Base-by-base conservation (phyloP, 2,329 filamentous ascomycete genomes). In the Trichoderma endophyticum region DNA sequence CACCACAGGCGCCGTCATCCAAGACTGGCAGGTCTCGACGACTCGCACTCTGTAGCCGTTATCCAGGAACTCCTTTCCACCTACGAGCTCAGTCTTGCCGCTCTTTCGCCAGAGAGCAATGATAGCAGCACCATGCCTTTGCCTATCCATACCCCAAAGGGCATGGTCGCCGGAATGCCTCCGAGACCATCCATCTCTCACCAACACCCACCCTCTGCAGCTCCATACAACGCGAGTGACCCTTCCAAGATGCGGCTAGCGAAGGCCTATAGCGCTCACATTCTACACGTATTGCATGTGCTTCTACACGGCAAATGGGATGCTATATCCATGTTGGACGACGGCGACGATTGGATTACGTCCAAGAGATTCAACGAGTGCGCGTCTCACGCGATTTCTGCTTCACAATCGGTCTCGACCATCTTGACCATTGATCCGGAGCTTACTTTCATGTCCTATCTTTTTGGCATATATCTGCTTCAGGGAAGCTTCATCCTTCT, bases 381-480 rank as follows among this genome's bases (percentile, higher is more conserved):
- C 71, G 84, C 84, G 4, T 81, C 82, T 1, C 84, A 86, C 73
- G 83, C 85, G 28, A 83, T 87, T 65, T 81, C 82, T 1, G 84
- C 85, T 0, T 84, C 83, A 2, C 81, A 85, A 57, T 82, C 83
- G 2, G 81, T 86, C 18, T 82, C 81, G 15, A 79, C 82, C 9
- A 86, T 87, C 66, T 77, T 87, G 7, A 78, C 80, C 2, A 79
- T 82, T n/a, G 85, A 87, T 73, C 84, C 83, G 3, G 84, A 86
- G 73, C 78, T 87, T 36, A 83, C 82, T 0, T 87, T 86, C 66
- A 86, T 86, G 83, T 84, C 85, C 1, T 87, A 86, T 74, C 78
- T 87, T 3, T 86, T 86, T 66, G 85, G 85, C 1, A 86, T 86
- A 8, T 88, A 87, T 70, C 78, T 87, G 0, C 79, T 87, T 4